Evolutionary conservation across 305 asterid species (phyloP), one percentile per base, ranked within the genome.

Genomic region (Solanum aculeatissimum): DNA sequence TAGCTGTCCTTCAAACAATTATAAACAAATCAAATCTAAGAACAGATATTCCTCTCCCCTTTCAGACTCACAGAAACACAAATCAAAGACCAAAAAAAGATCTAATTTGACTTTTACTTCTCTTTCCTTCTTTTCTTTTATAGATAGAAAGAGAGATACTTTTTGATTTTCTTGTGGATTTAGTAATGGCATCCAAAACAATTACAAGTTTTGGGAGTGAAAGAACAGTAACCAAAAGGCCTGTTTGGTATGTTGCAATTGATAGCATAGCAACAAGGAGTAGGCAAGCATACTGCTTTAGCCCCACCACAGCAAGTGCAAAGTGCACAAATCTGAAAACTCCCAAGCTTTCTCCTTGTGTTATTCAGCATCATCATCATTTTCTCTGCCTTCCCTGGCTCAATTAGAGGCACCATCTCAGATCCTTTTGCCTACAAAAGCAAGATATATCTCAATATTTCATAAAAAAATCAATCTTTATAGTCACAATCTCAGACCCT

Each of bases 231-330:
- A 2, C 99, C 99, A 89, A 95, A 97, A 83, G 99, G 99, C 92
- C 98, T 92, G 91, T 97, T 93, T 85, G 99, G 99, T 27, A 97
- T 97, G 90, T 97, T 94, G 94, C 99, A 97, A 85, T 92, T 97
- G 89, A 97, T 95, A 40, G 98, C 97, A 86, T 97, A 97, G 92
- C 99, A 97, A 89, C 99, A 97, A 55, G 99, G 98, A 45, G 98
- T 88, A 42, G 97, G 95, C 87, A 94, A 38, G 66, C 99, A 97
- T 88, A 88, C 94, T 85, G 88, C 87, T 81, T 86, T 90, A 53
- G 86, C 95, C 53, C 95, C 93, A 16, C 92, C 88, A 81, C 89
- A 87, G 58, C 89, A 85, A 81, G 84, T 87, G 75, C 89, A 87
- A 25, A 83, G 51, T 25, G 86, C 85, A 65, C 88, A 87, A 78